phyloP scores from a whole-genome alignment of 2,329 filamentous ascomycete species.

The Colletotrichum coccodes region DNA sequence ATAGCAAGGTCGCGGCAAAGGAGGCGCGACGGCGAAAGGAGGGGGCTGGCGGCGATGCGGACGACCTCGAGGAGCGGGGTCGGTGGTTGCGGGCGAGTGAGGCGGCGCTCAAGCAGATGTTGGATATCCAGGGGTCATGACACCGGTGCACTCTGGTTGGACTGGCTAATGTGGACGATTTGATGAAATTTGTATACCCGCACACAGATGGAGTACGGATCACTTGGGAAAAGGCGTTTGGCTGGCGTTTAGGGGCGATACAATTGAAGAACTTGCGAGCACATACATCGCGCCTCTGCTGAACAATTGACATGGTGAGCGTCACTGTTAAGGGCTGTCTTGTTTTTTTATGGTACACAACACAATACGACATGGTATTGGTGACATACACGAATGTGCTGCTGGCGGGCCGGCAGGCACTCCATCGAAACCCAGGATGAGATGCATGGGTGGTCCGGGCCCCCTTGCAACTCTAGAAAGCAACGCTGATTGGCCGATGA shows the following conservation, averaged over 20 bases:
- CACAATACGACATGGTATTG: no score
- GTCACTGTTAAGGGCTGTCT: neutral
- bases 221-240: slow-evolving; percentile 4
- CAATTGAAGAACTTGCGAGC: neutral
- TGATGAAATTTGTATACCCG: slow-evolving; percentile 23
- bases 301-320: neutral
- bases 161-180: neutral
- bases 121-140: slow-evolving; percentile 62
- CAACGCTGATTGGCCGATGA: neutral
- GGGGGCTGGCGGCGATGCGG: slow-evolving; percentile 71
- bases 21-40: slow-evolving; percentile 78
- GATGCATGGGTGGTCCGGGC: neutral
- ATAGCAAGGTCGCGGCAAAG: slow-evolving; percentile 72
- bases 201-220: neutral
- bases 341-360: neutral
- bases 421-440: neutral
- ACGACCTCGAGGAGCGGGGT: slow-evolving; percentile 80
- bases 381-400: neutral
- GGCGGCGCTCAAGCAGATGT: slow-evolving; percentile 67
- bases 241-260: neutral
- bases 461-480: neutral
- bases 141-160: neutral
- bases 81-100: slow-evolving; percentile 81
- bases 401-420: neutral
- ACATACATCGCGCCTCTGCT: neutral